These are phyloP conservation scores for Wallacemonas collosoma DNA, from an alignment of 208 protist species.

Conservation along the genomic window DNA sequence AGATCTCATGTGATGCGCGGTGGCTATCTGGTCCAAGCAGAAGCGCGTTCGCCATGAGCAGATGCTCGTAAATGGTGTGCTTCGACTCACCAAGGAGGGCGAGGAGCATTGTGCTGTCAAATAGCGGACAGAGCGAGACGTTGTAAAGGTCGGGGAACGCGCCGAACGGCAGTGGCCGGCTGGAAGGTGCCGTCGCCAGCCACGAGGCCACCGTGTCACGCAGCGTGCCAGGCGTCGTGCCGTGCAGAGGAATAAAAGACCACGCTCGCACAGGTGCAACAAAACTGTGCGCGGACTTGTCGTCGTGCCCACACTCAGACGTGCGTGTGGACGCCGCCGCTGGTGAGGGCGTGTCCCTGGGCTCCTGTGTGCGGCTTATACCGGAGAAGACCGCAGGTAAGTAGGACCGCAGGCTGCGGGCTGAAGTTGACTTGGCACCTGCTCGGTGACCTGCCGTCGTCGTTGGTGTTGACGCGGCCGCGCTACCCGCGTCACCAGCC, in stretches of 20 bases:
- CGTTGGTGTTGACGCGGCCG: neutral
- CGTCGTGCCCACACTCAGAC: neutral
- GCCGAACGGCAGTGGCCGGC: constrained; percentile 3
- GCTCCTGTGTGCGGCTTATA: neutral
- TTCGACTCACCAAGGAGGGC: constrained; percentile 31
- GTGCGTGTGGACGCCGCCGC: neutral
- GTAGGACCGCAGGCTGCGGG: constrained; percentile 8
- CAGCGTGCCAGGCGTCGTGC: constrained; percentile 34
- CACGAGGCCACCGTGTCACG: constrained; percentile 19
- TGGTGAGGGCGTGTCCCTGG: neutral
- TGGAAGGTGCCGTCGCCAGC: neutral
- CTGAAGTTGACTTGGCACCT: neutral
- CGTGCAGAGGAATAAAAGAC: constrained; percentile 35
- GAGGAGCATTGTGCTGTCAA: constrained; percentile 42
- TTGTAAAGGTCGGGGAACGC: constrained; percentile 8
- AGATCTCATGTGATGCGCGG: constrained; percentile 35
- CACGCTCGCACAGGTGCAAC: neutral
- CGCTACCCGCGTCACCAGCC: no score
- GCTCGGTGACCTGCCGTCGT: neutral
- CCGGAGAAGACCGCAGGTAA: neutral
- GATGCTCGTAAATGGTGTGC: constrained; percentile 59
- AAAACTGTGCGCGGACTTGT: neutral
- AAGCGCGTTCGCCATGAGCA: constrained; percentile 47
- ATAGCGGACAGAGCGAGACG: constrained; percentile 31
- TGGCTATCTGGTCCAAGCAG: constrained; percentile 22